Conservation (phyloP, 192 early-diverging fungal species). For the Coemansia sp. region DNA sequence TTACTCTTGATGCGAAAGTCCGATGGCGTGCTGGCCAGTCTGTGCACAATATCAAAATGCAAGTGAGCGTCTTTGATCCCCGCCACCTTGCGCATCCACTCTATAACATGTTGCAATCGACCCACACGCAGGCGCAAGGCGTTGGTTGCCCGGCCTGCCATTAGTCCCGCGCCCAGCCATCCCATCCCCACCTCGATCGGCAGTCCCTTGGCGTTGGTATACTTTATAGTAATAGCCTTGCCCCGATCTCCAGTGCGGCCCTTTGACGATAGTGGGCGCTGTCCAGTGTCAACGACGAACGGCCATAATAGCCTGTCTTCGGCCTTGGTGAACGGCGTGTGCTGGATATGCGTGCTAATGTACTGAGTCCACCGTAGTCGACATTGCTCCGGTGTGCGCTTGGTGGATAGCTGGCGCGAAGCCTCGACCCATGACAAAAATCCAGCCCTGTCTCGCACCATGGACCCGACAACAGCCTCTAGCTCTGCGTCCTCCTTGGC, state of each 20-base stretch:
- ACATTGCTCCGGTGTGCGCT: slow-evolving; percentile 14
- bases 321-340: slow-evolving; percentile 17
- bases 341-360: slow-evolving; percentile 22
- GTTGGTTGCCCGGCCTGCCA: slow-evolving; percentile 4
- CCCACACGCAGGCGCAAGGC: slow-evolving; percentile 9
- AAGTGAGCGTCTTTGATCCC: slow-evolving; percentile 9
- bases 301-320: slow-evolving; percentile 31
- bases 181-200: slow-evolving; percentile 17
- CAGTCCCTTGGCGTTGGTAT: background rate
- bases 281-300: slow-evolving; percentile 8
- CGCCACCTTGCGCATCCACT: slow-evolving; percentile 23
- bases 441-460: background rate
- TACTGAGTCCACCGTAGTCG: slow-evolving; percentile 15
- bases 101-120: slow-evolving; percentile 6
- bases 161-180: slow-evolving; percentile 11
- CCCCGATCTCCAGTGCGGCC: background rate
- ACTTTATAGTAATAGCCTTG: slow-evolving; percentile 5
- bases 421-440: slow-evolving; percentile 24
- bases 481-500: slow-evolving; percentile 21
- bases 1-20: slow-evolving; percentile 11
- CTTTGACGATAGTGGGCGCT: background rate
- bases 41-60: slow-evolving; percentile 25
- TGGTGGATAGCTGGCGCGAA: slow-evolving; percentile 2
- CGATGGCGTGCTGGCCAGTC: slow-evolving; percentile 26
- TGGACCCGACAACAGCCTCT: slow-evolving; percentile 2